Base-by-base conservation (phyloP, 2,329 filamentous ascomycete species). In the Xylariaceae sp. region DNA sequence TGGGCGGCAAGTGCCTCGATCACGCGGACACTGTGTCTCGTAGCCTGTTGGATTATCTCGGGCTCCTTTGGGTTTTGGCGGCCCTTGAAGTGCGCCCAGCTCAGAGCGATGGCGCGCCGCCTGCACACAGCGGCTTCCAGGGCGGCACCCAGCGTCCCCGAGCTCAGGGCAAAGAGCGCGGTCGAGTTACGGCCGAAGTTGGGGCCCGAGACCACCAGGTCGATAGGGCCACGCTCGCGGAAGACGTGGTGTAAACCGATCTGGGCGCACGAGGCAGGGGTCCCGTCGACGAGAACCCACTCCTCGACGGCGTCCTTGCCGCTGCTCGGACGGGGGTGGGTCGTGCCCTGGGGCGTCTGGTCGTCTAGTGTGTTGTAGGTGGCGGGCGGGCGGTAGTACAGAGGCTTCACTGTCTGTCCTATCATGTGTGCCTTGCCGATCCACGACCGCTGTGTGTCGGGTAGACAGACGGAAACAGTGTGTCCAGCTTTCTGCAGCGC, bases 391-490 rank as follows among this genome's bases (percentile, higher is more conserved):
- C 83, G 83, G 68, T 88, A 95, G 69, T 94, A 95, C 18, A 78
- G 73, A 7, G 88, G 88, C 59, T 83, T 87, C 46, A 94, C 77
- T 8, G 85, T 85, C 61, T 90, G 83, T 40, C 89, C 89, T 54
- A 97, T 88, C 57, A 97, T 85, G 64, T 97, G 92, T 3, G 92
- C 92, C 70, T 98, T 98, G 54, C 89, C 89, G 56, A 98, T 97
- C 92, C 92, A 98, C 40, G 88, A 95, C 47, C 90, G 81, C 66
- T 98, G 92, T 5, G 82, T 83, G 61, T 96, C 79, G 2, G 92
- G 92, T 11, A 98, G 77, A 48, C 92, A 84, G 34, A 98, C 89
- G 6, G 88, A 94, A 44, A 97, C 87, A n/a, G 69, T 73, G 64
- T 96, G 90, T 6, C 88, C 88, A 21, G 83, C 79, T 40, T 71